Evolutionary conservation across 257 asterid genomes (phyloP), one percentile per base, ranked within the genome.

Genomic region (Ligustrum vulgare): DNA sequence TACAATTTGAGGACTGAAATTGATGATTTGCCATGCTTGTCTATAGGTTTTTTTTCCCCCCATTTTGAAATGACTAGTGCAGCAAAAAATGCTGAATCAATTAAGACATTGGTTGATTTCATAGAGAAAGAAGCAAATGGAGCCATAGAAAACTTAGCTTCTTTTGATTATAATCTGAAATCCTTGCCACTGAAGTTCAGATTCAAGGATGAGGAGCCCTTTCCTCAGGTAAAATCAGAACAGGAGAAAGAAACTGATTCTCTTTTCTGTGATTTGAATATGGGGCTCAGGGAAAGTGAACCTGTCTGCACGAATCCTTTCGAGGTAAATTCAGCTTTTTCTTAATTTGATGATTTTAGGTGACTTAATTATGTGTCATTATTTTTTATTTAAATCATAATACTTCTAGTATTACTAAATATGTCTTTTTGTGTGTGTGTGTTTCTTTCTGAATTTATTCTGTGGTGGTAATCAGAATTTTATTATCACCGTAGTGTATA

Each of bases 161-260:
- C 77, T 10, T 10, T 41, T 12, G 45, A 77, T 77, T 35, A 33
- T 6, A 32, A 43, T 65, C 68, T 71, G 25, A 25, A 23, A 20
- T 28, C 64, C 2, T 85, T 87, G 60, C 94, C 87, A 8, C 5
- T 78, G 39, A 84, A 69, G 76, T 94, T 94, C 63, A 71, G 81
- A 74, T 89, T 92, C 22, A 87, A 80, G 72, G 96, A 88, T 16
- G 89, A 88, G 72, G 82, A 76, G 70, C 75, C 68, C 66, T 77
- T 75, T 28, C 83, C 82, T 1, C 80, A 28, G 0, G 86, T 86
- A 80, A 87, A 89, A 82, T 69, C 84, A 6, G 91, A 85, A 33
- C 75, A 80, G 84, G 85, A 93, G 77, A 81, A 78, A 60, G 84
- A 84, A 67, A 71, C 77, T 10, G 95, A 90, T 1, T 67, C 78